phyloP scores from a whole-genome alignment of 352 stramenopile genomes.

The Elongisporangium senticosum region DNA sequence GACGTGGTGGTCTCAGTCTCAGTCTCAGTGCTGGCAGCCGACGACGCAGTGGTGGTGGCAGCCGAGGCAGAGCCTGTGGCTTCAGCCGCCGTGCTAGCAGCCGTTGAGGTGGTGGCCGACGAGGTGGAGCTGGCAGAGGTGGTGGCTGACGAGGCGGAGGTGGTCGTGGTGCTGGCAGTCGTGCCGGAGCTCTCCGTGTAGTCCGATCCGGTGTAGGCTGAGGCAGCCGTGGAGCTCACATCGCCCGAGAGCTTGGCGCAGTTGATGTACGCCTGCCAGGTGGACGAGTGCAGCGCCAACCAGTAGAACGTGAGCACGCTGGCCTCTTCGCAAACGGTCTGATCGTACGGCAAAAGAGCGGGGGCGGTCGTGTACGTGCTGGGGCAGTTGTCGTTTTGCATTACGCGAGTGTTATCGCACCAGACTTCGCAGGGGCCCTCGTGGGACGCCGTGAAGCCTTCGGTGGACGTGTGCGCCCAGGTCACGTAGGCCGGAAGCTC shows the following conservation, averaged over 20 bases:
- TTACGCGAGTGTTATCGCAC: conserved; percentile 34
- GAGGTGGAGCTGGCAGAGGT: background rate
- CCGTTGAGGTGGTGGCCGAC: background rate
- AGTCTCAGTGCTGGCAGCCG: background rate
- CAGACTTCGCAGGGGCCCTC: conserved; percentile 22
- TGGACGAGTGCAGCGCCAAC: conserved; percentile 27
- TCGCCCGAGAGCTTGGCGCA: conserved; percentile 14
- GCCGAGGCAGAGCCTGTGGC: background rate
- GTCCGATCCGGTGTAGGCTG: conserved; percentile 2
- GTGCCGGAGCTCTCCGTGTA: conserved; percentile 9
- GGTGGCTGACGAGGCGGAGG: no score
- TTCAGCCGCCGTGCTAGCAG: background rate
- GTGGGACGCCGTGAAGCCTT: conserved; percentile 15
- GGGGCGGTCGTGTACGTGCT: conserved; percentile 17
- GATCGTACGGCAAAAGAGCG: conserved; percentile 19
- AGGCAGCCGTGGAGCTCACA: conserved; percentile 8
- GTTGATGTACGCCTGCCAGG: conserved; percentile 38
- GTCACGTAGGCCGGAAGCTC: conserved; percentile 17
- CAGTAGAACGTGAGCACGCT: conserved; percentile 34
- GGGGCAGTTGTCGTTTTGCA: conserved; percentile 35
- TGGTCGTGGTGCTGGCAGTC: conserved; percentile 7
- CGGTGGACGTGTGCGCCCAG: conserved; percentile 16
- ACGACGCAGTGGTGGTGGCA: background rate
- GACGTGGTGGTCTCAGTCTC: conserved; percentile 6
- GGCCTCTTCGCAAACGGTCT: conserved; percentile 16